Base-by-base conservation (phyloP, 192 early-diverging fungal genomes). In the Kickxella alabastrina region DNA sequence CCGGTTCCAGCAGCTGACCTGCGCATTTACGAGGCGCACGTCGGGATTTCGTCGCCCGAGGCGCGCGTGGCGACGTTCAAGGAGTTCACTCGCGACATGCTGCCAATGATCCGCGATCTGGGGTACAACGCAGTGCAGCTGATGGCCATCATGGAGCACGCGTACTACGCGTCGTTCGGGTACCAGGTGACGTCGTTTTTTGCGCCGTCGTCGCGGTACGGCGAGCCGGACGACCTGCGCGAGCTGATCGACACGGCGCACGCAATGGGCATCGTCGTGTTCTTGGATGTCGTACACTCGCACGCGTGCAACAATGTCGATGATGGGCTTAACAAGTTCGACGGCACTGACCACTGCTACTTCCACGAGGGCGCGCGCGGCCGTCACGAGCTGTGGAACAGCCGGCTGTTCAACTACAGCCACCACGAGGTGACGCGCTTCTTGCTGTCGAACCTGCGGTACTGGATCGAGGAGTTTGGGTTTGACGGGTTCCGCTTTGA, bases 401-500 rank as follows among this genome's bases (percentile, higher is more conserved):
- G 61, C 51, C 84, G 93, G 14, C 80, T 98, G 31, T 98, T 98
- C 77, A 97, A 98, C 80, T 98, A 98, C 58, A 83, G 86, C 5
- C 81, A 83, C 73, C 87, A 89, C 64, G 95, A 98, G 66, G 87
- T 89, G 2, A 69, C 92, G 57, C 87, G 95, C 4, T 98, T 97
- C 81, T 68, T 98, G 43, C 75, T 98, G 52, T 94, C 91, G 49
- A 98, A 98, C 65, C 66, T 97, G 54, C 81, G 93, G 28, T 97
- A 91, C 76, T 98, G 89, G 87, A 76, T 98, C 64, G 83, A 88
- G 29, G 85, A 87, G 59, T 98, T 83, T 62, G 64, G 76, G 14
- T 92, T 98, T 60, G 95, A 97, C 67, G 95, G 95, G 14, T 97
- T 98, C 87, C 85, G 95, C 31, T 98, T 98, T 54, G 95, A 98